Conservation (phyloP, 2,329 filamentous ascomycete genomes). For the Plectosphaerella plurivora region DNA sequence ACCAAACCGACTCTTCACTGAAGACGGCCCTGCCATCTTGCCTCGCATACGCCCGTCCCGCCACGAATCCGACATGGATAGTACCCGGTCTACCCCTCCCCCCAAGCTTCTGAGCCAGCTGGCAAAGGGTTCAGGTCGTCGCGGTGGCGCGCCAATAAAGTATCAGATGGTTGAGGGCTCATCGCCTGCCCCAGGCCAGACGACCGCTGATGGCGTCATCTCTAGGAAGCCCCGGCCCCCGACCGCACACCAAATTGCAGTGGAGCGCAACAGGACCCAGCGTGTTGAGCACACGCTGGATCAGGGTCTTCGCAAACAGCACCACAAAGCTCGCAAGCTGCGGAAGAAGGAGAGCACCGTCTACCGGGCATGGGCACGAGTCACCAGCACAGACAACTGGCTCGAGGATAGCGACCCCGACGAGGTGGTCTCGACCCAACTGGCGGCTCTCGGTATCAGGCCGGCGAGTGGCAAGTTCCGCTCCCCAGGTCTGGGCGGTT, state of each 20-base stretch:
- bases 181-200: conserved; percentile 51
- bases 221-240: conserved; percentile 66
- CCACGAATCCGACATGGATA: conserved; percentile 47
- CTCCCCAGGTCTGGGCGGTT: conserved; percentile 57
- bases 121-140: conserved; percentile 1
- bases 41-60: conserved; percentile 60
- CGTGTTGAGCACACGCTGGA: conserved; percentile 80
- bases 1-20: conserved; percentile 31
- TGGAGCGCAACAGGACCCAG: conserved; percentile 72
- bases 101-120: conserved; percentile 21
- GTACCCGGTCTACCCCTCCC: conserved; percentile 37
- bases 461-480: conserved; percentile 36
- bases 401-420: conserved; percentile 63
- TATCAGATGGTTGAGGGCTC: conserved; percentile 58
- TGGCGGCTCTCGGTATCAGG: conserved; percentile 20
- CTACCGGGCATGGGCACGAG: conserved; percentile 60
- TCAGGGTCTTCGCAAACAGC: conserved; percentile 63
- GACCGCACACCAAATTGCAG: conserved; percentile 76
- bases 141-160: conserved; percentile 44
- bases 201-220: conserved; percentile 47
- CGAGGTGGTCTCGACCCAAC: conserved; percentile 29
- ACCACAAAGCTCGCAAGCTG: conserved; percentile 57
- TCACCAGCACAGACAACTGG: conserved; percentile 49
- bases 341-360: conserved; percentile 64
- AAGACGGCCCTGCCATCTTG: conserved; percentile 55